Conservation (phyloP, 164 flowering plant genomes). For the Magnolia changhungtana region DNA sequence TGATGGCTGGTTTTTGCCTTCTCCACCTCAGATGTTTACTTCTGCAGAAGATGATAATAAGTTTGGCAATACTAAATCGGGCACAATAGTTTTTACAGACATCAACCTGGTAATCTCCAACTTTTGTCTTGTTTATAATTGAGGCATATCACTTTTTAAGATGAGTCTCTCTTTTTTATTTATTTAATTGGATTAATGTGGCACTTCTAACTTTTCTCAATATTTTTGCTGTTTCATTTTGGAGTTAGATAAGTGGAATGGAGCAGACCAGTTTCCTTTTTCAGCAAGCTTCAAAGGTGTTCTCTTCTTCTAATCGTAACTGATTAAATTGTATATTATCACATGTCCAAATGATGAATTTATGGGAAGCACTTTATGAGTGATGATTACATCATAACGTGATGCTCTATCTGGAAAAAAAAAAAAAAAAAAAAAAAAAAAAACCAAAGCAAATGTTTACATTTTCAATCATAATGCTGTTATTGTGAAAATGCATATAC, state of each 20-base stretch:
- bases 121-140: neutral
- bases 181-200: neutral
- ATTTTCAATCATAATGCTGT: neutral
- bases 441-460: neutral
- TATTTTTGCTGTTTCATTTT: slow-evolving; percentile 4
- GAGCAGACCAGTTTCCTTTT: slow-evolving; percentile 92
- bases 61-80: slow-evolving; percentile 53
- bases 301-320: neutral
- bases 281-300: slow-evolving; percentile 96
- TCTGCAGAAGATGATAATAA: slow-evolving; percentile 26
- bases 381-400: neutral
- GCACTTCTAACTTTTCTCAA: neutral
- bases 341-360: neutral
- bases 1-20: slow-evolving; percentile 92
- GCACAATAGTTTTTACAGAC: slow-evolving; percentile 71
- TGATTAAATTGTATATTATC: neutral
- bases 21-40: slow-evolving; percentile 23
- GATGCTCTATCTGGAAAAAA: neutral
- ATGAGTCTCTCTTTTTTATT: neutral
- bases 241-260: slow-evolving; percentile 83
- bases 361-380: neutral
- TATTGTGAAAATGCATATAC: neutral
- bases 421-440: neutral
- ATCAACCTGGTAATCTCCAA: slow-evolving; percentile 66
- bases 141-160: neutral